Evolutionary conservation across 139 green algal genomes (phyloP).

Genomic region (Axilococcus clingmanii): DNA sequence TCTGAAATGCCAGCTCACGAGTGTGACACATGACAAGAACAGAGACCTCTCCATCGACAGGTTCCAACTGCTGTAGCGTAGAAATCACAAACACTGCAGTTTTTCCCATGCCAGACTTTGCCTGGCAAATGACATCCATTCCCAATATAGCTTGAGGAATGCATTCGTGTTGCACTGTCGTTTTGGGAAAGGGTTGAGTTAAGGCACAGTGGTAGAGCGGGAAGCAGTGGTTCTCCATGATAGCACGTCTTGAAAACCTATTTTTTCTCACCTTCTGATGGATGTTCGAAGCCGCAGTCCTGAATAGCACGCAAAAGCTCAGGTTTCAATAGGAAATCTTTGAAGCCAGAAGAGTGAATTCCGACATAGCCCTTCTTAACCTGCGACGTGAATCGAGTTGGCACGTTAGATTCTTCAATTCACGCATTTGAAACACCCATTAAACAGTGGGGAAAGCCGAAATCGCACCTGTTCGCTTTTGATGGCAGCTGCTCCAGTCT

Average conservation of each 20-base stretch:
- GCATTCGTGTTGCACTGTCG: slow-evolving; percentile 97
- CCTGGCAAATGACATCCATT: slow-evolving; percentile 97
- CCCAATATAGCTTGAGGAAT: slow-evolving; percentile 97
- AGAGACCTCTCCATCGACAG: slow-evolving; percentile 52
- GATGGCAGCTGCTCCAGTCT: slow-evolving; percentile 3
- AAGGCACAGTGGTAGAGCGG: background rate
- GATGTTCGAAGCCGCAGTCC: slow-evolving; percentile 98
- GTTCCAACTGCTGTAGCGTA: slow-evolving; percentile 93
- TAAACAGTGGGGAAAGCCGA: too few relatives aligned
- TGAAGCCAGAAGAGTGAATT: slow-evolving; percentile 95
- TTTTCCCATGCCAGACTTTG: slow-evolving; percentile 99
- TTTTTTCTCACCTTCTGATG: slow-evolving; percentile 80
- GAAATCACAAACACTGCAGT: slow-evolving; percentile 98
- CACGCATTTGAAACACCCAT: background rate
- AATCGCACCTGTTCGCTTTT: slow-evolving; percentile 2
- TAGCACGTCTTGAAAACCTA: background rate
- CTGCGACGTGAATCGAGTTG: slow-evolving; percentile 2
- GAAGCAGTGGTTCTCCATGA: background rate
- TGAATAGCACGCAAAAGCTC: slow-evolving; percentile 92
- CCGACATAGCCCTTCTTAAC: slow-evolving; percentile 93
- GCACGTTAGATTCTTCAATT: background rate
- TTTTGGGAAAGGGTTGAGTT: background rate
- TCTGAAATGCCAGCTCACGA: slow-evolving; percentile 97
- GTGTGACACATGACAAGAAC: slow-evolving; percentile 96
- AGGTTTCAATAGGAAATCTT: slow-evolving; percentile 94